Base-by-base conservation (phyloP, 768 basidiomycete genomes). In the Pholiota molesta region DNA sequence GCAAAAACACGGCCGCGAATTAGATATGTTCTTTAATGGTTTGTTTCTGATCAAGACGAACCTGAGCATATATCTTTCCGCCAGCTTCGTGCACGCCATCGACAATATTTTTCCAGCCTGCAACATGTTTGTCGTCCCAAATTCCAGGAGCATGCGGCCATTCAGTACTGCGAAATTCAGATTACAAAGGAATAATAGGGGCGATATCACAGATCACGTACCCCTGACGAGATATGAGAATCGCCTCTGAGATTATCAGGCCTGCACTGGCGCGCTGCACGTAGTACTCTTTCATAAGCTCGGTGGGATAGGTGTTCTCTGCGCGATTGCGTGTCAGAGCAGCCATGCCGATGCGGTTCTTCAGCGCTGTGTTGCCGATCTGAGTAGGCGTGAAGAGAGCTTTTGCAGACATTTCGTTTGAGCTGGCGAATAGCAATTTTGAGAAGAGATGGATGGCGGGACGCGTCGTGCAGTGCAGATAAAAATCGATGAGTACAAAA, bases 241-340 rank as follows among this genome's bases (percentile, higher is more conserved):
- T 69, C 1, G 69, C 76, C 59, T 79, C 78, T 13, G 75, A 66
- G 14, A 76, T 64, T 42, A 79, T 73, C 1, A 79, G 64, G 5
- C 78, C 77, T 2, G 75, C 74, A 6, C 53, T 52, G 9, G 74
- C 72, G 19, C 78, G 72, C 60, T 78, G 77, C 19, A 65, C 60
- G 60, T 78, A 78, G 63, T 78, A 77, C 52, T 78, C 74, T 21
- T 66, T 55, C 56, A 71, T 77, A 35, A 71, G 58, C 31, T 75
- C 68, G 53, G 70, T 81, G 10, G 80, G 77, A 26, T 79, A 69
- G 21, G 72, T 74, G 21, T 69, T 71, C 23, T 68, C 71, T 6
- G 78, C 71, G 14, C 80, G 74, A 64, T 75, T 78, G 31, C 81
- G 71, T 5, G 79, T 79, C 64, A 82, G 62, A 0, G 79, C 75